Base-by-base conservation (phyloP, 1,139 yeast genomes). In the Nakaseomyces kungkrabaensis region DNA sequence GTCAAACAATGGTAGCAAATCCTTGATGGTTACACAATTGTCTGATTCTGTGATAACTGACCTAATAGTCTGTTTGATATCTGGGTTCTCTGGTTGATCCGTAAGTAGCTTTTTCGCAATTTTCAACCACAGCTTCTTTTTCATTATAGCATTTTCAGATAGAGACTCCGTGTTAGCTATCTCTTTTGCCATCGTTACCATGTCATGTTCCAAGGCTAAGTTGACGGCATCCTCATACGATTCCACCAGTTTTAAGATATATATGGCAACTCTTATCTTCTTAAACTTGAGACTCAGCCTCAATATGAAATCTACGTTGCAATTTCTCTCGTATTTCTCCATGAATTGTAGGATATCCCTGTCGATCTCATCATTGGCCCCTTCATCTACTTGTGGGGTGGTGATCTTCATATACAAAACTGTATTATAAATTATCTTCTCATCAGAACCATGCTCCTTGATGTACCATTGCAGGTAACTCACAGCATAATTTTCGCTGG, bases 1-100 rank as follows among this genome's bases (percentile, higher is more conserved):
- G 0, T 97, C 96, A 58, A 90, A 83, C 34, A 88, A 69, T 1
- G 95, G 95, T 46, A 94, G 67, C 37, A 94, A 65, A 59, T 92
- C 97, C 57, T 87, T 90, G 48, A 92, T 81, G 3, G 82, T 76
- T 26, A 92, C 68, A n/a, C 75, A 54, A 25, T 77, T 81, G 52
- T 84, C 57, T 66, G 79, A 50, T 68, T 72, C 64, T 75, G 68
- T 49, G 77, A 70, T 62, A 51, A 83, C 69, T 51, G 68, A 51
- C 59, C 63, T 50, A 57, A 69, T 57, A 41, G 59, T 56, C 49
- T 63, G 53, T 58, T 67, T 62, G 9, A 63, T 62, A 27, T 63
- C 62, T 11, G 59, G 57, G n/a, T 43, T 49, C 5, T 42, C 48
- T 26, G 41, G 42, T 11, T 59, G 61, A 17, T 59, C 58, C 36